phyloP scores from a whole-genome alignment of 2,329 filamentous ascomycete genomes.

The Lecanicillium sp. region DNA sequence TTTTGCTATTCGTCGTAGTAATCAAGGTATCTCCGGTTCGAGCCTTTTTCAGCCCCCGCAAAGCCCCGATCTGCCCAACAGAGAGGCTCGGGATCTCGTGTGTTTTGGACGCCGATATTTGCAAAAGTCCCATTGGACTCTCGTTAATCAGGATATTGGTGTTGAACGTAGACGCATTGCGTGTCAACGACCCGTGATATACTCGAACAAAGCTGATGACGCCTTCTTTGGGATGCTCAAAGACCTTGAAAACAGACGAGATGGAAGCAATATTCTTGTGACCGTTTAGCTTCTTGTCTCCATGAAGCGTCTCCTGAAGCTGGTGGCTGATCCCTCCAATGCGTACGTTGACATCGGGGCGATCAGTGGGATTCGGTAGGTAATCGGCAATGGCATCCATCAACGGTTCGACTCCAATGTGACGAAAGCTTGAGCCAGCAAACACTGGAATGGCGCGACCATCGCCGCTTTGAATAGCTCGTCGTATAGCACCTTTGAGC shows the following conservation, averaged over 20 bases:
- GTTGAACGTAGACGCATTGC: constrained; percentile 74
- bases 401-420: constrained; percentile 87
- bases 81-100: constrained; percentile 74
- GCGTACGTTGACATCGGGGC: constrained; percentile 70
- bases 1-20: constrained; percentile 53
- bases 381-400: constrained; percentile 84
- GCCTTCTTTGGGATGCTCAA: constrained; percentile 76
- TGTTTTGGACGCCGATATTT: constrained; percentile 83
- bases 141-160: constrained; percentile 76
- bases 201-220: constrained; percentile 88
- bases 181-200: constrained; percentile 73
- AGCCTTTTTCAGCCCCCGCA: constrained; percentile 83
- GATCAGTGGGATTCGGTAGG: constrained; percentile 72
- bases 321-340: constrained; percentile 45
- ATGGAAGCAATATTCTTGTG: constrained; percentile 33
- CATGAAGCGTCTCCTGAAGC: constrained; percentile 28
- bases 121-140: constrained; percentile 69
- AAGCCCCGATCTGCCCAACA: constrained; percentile 87
- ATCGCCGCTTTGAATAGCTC: constrained; percentile 57
- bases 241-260: constrained; percentile 86
- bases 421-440: constrained; percentile 84
- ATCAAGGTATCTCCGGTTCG: constrained; percentile 90
- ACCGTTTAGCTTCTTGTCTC: constrained; percentile 26
- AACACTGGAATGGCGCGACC: constrained; percentile 79
- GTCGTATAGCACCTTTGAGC: constrained; percentile 66